These are phyloP conservation scores for Eucalyptus marginata DNA, from an alignment of 345 rosid genomes.

Conservation along the genomic window DNA sequence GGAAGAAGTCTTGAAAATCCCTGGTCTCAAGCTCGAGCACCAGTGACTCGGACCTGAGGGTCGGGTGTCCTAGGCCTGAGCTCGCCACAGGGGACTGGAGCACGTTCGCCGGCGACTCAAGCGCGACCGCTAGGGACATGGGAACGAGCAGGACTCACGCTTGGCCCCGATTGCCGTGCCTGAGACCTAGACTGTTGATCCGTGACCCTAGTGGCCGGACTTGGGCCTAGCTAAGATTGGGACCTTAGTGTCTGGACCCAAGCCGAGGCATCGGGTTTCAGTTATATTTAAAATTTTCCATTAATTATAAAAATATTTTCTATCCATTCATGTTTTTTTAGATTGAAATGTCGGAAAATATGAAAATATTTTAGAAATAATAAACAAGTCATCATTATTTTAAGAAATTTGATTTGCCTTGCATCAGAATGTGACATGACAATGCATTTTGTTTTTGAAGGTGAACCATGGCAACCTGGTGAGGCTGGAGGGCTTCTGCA, in stretches of 20 bases:
- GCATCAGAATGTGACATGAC: neutral
- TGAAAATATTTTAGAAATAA: neutral
- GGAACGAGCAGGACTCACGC: neutral
- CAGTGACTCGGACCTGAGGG: neutral
- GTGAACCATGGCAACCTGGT: conserved; percentile 71
- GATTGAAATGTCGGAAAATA: too few species aligned
- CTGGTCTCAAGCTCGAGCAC: neutral
- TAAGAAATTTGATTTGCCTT: neutral
- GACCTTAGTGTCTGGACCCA: neutral
- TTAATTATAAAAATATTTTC: neutral
- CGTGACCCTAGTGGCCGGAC: neutral
- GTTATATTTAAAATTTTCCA: neutral
- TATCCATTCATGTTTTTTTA: accelerated
- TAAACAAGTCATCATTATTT: neutral
- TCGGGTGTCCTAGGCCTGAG: too few species aligned
- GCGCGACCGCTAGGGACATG: neutral
- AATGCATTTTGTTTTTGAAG: conserved; percentile 4
- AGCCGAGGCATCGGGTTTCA: accelerated
- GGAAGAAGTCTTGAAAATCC: neutral
- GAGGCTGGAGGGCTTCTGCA: conserved; percentile 64
- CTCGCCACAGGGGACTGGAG: neutral
- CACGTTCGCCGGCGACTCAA: neutral
- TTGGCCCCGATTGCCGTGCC: neutral
- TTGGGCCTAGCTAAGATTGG: neutral
- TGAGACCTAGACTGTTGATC: neutral